Base-by-base conservation (phyloP, 2,329 filamentous ascomycete genomes). In the Trichoderma aggressivum region DNA sequence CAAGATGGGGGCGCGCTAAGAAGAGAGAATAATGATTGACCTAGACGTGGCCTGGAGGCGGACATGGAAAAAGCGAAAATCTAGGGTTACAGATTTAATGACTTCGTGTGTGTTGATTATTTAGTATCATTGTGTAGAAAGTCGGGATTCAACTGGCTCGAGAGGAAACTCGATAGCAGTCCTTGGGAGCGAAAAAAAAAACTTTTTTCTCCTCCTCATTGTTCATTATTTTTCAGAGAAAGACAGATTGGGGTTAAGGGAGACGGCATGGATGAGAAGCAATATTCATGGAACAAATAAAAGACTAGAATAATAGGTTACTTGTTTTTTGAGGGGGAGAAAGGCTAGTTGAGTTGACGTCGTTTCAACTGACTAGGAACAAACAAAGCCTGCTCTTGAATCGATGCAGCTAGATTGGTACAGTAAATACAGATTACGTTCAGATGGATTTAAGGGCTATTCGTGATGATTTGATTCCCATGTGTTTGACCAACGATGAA, bases 1-100 rank as follows among this genome's bases (percentile, higher is more conserved):
- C 72, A 92, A 90, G 80, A 86, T 91, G 86, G 80, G 80, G 18
- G 73, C 70, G 21, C 77, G 77, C 71, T 82, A 77, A 74, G 56
- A 59, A 36, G 32, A 12, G 43, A 36, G 61, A 59, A 50, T 53
- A 39, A 64, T n/a, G 47, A 34, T 53, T 53, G 43, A 58, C 24
- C 30, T 30, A 26, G 39, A 60, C 26, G 39, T 18, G 63, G 66
- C 55, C 24, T 34, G 53, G 34, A 28, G 24, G 34, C 11, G 53
- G 66, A 68, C 34, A 39, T 47, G 64, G 36, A 64, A 64, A 56
- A 30, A 72, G 72, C 70, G 69, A 73, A 58, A 26, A 61, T 60
- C 36, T 60, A 74, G 70, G 73, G 73, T 66, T 55, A 65, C 32
- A 65, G 55, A 34, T 67, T 70, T 70, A 69, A 69, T 69, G 66